Conservation (phyloP, 2,329 filamentous ascomycete species). For the Ceratocystiopsis minuta region DNA sequence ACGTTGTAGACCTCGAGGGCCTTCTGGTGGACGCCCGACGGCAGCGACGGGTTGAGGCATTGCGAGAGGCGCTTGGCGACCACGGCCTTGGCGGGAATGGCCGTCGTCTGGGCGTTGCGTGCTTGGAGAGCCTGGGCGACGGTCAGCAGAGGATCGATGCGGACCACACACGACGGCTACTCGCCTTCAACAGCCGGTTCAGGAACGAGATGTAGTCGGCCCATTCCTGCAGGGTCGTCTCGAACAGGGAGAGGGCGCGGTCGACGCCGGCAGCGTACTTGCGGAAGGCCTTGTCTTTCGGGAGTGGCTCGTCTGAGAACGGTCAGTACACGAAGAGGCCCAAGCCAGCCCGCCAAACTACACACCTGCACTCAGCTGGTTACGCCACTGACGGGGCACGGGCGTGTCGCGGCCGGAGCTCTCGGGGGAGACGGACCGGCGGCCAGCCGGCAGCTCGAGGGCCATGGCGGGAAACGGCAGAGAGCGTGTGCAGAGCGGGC, state of each 20-base stretch:
- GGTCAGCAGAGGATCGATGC: neutral
- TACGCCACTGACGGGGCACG: conserved; percentile 57
- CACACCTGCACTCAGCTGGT: conserved; percentile 56
- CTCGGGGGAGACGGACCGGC: conserved; percentile 52
- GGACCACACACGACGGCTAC: neutral
- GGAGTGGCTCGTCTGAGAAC: conserved; percentile 33
- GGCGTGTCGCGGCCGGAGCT: conserved; percentile 72
- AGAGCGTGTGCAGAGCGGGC: neutral
- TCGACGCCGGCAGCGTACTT: conserved; percentile 83
- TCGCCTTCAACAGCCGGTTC: conserved; percentile 71
- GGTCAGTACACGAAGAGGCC: conserved; percentile 3
- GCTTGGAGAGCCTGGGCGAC: conserved; percentile 79
- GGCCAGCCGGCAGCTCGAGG: conserved; percentile 39
- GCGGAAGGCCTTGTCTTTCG: conserved; percentile 54
- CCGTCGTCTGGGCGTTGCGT: conserved; percentile 50
- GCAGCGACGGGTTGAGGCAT: conserved; percentile 82
- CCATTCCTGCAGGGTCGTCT: conserved; percentile 92
- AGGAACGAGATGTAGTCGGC: conserved; percentile 98
- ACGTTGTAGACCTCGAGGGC: conserved; percentile 84
- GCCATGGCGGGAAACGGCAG: conserved; percentile 28
- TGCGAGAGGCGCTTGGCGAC: conserved; percentile 87
- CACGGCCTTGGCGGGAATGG: conserved; percentile 63
- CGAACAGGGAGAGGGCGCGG: conserved; percentile 73
- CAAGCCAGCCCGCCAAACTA: neutral
- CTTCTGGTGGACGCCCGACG: conserved; percentile 95